A percentile compares a stretch with the other conserved stretches of the same genome.
Evolutionary conservation across 2,329 filamentous ascomycete genomes (phyloP).

Genomic region (Cercospora citrullina): DNA sequence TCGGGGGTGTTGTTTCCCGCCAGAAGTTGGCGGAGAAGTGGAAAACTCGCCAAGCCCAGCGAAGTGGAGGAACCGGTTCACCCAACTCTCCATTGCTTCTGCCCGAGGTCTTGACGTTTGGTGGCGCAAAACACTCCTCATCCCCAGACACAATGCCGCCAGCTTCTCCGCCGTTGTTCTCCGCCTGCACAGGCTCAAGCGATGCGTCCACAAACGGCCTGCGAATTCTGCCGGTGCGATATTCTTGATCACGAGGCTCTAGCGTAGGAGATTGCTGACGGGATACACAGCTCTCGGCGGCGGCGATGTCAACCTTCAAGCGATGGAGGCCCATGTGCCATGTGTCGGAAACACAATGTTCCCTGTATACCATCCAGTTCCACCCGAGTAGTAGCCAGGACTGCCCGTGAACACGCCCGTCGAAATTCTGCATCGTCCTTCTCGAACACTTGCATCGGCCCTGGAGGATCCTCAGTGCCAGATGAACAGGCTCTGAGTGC

Average conservation of each 20-base stretch:
- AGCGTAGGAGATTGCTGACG: neutral
- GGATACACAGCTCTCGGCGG: constrained; percentile 2
- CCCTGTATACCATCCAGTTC: constrained; percentile 10
- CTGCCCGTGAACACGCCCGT: neutral
- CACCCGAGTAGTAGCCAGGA: neutral
- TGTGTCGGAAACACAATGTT: constrained; percentile 13
- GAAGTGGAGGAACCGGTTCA: constrained; percentile 1
- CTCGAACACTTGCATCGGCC: neutral
- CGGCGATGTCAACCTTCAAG: constrained; percentile 7
- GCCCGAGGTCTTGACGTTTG: neutral
- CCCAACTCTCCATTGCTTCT: neutral
- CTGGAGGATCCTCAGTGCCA: neutral
- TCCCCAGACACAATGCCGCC: neutral
- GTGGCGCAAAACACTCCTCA: neutral
- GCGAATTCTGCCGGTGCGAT: constrained; percentile 15
- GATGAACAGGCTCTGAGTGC: neutral
- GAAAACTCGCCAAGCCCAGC: neutral
- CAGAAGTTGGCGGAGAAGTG: constrained; percentile 1
- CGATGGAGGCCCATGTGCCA: constrained; percentile 6
- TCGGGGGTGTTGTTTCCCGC: neutral
- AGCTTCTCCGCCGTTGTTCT: neutral
- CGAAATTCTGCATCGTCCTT: neutral
- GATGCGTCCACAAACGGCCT: constrained; percentile 13
- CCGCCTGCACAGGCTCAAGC: neutral
- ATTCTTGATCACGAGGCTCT: neutral